Conservation (phyloP, 2,329 filamentous ascomycete genomes). For the Talaromyces sp. region DNA sequence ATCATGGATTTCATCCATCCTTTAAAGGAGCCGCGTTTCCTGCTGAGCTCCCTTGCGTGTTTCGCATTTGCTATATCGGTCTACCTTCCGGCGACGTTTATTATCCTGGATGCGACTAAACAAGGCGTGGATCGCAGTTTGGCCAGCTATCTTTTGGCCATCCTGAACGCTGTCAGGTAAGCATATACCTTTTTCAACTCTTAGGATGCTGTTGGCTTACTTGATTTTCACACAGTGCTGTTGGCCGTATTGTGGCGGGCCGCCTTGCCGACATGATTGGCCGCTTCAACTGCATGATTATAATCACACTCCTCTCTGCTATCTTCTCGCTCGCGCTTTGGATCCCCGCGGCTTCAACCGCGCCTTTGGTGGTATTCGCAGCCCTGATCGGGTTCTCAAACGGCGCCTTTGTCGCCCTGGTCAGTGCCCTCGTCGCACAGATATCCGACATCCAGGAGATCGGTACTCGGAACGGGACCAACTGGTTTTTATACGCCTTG, state of each 20-base stretch:
- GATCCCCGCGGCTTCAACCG: conserved; percentile 48
- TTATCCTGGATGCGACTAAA: conserved; percentile 41
- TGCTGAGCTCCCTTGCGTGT: conserved; percentile 28
- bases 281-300: conserved; percentile 50
- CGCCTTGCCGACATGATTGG: conserved; percentile 52
- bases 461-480: conserved; percentile 21
- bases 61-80: conserved; percentile 58
- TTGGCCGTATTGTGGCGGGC: conserved; percentile 54
- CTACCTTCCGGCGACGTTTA: conserved; percentile 53
- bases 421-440: conserved; percentile 62
- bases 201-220: neutral
- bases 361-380: conserved; percentile 58
- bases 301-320: conserved; percentile 43
- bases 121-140: conserved; percentile 47
- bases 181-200: neutral
- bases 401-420: conserved; percentile 60
- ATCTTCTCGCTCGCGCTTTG: conserved; percentile 51
- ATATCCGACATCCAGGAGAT: conserved; percentile 24
- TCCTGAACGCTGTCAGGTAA: conserved; percentile 48
- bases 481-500: conserved; percentile 20
- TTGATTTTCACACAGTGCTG: conserved; percentile 31
- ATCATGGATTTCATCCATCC: conserved; percentile 17
- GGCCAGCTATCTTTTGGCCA: conserved; percentile 50
- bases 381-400: conserved; percentile 63
- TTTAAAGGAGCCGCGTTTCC: conserved; percentile 15